A percentile compares a stretch with the other conserved stretches of the same genome.
Evolutionary conservation across 208 protist genomes (phyloP).

Genomic region (Trypanosoma platydactyli): DNA sequence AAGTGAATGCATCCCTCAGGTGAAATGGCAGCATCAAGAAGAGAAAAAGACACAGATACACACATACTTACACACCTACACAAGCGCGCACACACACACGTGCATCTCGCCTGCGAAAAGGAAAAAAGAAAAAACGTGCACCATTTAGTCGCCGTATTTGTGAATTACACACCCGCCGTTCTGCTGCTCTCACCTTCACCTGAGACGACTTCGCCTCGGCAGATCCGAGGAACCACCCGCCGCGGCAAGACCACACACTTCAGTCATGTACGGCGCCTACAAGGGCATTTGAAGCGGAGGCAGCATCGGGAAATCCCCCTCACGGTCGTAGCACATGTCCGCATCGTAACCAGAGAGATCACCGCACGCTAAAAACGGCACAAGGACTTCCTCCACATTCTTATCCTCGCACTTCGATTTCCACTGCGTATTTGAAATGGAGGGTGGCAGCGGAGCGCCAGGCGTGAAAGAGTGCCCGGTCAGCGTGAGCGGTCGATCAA

Average conservation of each 20-base stretch:
- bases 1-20: no score
- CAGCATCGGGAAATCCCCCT: conserved; percentile 35
- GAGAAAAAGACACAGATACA: conserved; percentile 12
- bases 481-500: conserved; percentile 37
- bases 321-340: conserved; percentile 87
- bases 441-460: conserved; percentile 11
- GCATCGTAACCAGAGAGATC: conserved; percentile 95
- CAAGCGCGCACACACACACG: background rate
- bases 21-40: background rate
- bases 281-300: conserved; percentile 71
- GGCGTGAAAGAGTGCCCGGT: conserved; percentile 30
- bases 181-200: background rate
- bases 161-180: background rate
- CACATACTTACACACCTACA: background rate
- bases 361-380: conserved; percentile 97
- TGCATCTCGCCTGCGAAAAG: background rate
- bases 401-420: background rate
- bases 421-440: background rate
- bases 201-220: conserved; percentile 21
- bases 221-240: background rate
- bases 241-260: background rate
- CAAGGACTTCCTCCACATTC: conserved; percentile 49
- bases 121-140: conserved; percentile 12
- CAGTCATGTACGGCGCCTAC: conserved; percentile 69
- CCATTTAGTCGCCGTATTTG: conserved; percentile 1